Base-by-base conservation (phyloP, 345 rosid genomes). In the Psidium friedrichsthalianum region DNA sequence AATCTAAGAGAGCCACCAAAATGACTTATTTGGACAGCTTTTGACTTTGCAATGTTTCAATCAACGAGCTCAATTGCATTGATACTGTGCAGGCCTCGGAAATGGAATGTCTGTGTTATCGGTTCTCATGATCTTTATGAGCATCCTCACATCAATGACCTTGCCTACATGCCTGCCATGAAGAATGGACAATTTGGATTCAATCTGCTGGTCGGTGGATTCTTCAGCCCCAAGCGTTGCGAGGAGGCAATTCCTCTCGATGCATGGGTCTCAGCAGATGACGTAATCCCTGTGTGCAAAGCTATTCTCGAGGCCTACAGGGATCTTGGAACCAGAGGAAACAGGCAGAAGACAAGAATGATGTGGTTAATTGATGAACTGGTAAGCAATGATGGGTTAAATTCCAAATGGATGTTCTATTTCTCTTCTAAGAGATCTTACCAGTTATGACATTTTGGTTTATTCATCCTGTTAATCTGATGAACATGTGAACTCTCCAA, bases 361-460 rank as follows among this genome's bases (percentile, higher is more conserved):
- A 97, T 95, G 99, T 97, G 99, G 98, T 86, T 97, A 85, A 95
- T 97, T 51, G 98, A 97, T 82, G 98, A 97, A 90, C 94, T 97
- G 76, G 99, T 97, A 89, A 92, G 97, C 86, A 22, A 84, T 22
- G 51, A 51, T 84, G 82, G 57, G 54, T 74, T n/a, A 74, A 64
- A 69, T 7, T 84, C 57, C 42, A 58, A 59, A 29, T 29, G 13
- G 42, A 36, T 44, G 32, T 55, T 56, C 21, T 21, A 56, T 55
- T 83, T 42, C 14, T 56, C 83, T 20, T 51, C 84, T 29, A 4
- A 36, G 2, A 51, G 55, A 12, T 51, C 84, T 52, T 44, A 27
- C 58, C 24, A 24, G 49, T 32, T 51, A 27, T 52, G 8, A 82
- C 4, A 27, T 47, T 27, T 18, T 64, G 16, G 24, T 32, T 16